A percentile compares a stretch with the other conserved stretches of the same genome.
phyloP scores from a whole-genome alignment of 1,139 yeast genomes.

The Suhomyces terraborum region DNA sequence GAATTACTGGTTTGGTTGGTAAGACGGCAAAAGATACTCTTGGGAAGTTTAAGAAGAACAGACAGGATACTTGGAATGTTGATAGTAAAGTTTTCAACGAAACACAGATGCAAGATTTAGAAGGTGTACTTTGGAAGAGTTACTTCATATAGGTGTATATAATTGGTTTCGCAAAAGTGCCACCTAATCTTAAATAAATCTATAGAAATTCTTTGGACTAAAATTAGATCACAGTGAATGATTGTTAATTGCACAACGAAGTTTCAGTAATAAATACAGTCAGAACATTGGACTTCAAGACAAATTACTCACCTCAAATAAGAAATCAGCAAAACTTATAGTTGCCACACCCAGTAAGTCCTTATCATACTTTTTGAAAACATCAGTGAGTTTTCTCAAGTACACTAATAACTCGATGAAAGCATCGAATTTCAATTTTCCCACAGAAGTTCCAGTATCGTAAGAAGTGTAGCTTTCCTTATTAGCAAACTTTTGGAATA shows the following conservation, averaged over 20 bases:
- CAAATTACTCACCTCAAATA: constrained; percentile 59
- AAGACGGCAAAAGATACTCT: constrained; percentile 80
- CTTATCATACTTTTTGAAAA: constrained; percentile 74
- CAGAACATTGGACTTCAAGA: constrained; percentile 15
- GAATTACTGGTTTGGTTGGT: constrained; percentile 77
- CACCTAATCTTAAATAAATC: background rate
- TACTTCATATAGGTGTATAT: constrained; percentile 64
- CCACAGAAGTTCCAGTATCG: constrained; percentile 36
- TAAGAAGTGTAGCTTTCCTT: constrained; percentile 37
- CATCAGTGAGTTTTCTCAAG: constrained; percentile 73
- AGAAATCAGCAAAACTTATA: constrained; percentile 74
- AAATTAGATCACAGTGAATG: constrained; percentile 21
- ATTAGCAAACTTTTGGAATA: constrained; percentile 60
- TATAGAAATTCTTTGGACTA: background rate
- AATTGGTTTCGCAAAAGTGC: too few species aligned
- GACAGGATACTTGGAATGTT: constrained; percentile 97
- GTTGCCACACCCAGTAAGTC: constrained; percentile 80
- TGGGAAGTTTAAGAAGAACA: constrained; percentile 83
- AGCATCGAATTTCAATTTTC: constrained; percentile 74
- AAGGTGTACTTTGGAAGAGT: constrained; percentile 92
- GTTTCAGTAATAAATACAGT: constrained; percentile 3
- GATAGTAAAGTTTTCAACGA: constrained; percentile 76
- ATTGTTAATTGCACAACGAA: constrained; percentile 49
- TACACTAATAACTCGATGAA: constrained; percentile 81
- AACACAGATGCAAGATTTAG: constrained; percentile 85